These are phyloP conservation scores for Marasmius sp. DNA, from an alignment of 1,284 basidiomycete species.

Conservation along the genomic window DNA sequence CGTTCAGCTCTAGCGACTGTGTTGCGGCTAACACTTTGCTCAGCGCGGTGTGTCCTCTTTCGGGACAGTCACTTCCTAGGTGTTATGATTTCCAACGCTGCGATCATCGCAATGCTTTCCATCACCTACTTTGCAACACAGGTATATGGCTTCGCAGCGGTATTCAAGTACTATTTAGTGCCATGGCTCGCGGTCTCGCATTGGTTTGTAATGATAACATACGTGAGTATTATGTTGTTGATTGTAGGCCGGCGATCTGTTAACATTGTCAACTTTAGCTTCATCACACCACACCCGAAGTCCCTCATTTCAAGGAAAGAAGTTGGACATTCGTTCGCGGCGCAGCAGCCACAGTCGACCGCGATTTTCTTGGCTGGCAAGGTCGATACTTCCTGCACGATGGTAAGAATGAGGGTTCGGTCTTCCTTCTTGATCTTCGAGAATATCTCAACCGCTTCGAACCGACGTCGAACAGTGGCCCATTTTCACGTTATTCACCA, in stretches of 20 bases:
- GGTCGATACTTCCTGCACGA: constrained; percentile 43
- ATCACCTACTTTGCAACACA: constrained; percentile 23
- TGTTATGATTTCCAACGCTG: constrained; percentile 38
- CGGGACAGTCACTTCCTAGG: constrained; percentile 31
- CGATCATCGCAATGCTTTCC: constrained; percentile 30
- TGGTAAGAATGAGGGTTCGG: too few relatives aligned
- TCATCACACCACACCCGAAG: constrained; percentile 30
- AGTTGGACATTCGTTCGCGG: constrained; percentile 60
- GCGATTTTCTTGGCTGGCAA: constrained; percentile 51
- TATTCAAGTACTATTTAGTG: constrained; percentile 38
- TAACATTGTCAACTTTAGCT: constrained; percentile 30
- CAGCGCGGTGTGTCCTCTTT: constrained; percentile 40
- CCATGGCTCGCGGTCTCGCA: constrained; percentile 40
- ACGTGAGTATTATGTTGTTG: too few relatives aligned
- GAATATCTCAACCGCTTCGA: too few relatives aligned
- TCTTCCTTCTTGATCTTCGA: too few relatives aligned
- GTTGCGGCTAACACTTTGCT: too few relatives aligned
- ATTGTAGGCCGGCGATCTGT: constrained; percentile 14
- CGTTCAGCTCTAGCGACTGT: too few relatives aligned
- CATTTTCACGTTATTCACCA: constrained; percentile 16
- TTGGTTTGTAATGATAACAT: too few relatives aligned
- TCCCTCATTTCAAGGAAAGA: constrained; percentile 44
- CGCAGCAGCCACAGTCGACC: constrained; percentile 64
- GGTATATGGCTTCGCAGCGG: constrained; percentile 26
- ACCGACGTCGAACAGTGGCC: too few relatives aligned